Evolutionary conservation across 176 grass and related monocot species (phyloP).

Genomic region (Themeda triandra): DNA sequence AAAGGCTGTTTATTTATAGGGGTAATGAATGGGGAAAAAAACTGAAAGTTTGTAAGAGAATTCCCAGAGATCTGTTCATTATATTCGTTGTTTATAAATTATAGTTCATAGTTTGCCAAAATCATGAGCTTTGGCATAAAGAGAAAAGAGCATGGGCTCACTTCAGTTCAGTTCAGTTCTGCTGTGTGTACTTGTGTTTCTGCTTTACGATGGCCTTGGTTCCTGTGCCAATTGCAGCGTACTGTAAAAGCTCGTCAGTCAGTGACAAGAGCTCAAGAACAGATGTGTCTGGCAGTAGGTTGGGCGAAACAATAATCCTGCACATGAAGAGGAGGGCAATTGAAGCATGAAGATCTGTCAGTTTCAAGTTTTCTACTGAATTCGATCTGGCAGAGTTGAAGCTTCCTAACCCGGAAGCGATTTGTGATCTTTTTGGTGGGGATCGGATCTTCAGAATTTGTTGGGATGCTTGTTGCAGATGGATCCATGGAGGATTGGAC

Average conservation of each 20-base stretch:
- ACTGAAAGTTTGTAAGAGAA: slow-evolving; percentile 25
- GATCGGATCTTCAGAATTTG: neutral
- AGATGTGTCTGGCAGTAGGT: neutral
- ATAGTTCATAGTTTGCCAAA: slow-evolving; percentile 5
- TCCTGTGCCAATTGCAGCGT: neutral
- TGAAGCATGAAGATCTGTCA: neutral
- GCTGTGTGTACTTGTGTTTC: neutral
- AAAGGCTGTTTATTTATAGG: slow-evolving; percentile 30
- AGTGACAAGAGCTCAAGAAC: neutral
- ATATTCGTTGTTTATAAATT: neutral
- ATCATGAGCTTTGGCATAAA: neutral
- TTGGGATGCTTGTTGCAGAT: neutral
- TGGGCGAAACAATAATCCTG: neutral
- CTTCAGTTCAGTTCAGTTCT: neutral
- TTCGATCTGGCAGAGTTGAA: neutral
- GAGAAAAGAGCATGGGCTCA: neutral
- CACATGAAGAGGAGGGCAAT: neutral
- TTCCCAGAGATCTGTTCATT: slow-evolving; percentile 34
- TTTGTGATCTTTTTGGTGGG: neutral
- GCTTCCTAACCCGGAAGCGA: neutral
- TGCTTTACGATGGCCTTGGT: neutral
- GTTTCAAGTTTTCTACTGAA: neutral
- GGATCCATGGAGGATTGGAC: neutral
- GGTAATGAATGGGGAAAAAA: neutral
- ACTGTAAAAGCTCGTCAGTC: neutral